A percentile compares a stretch with the other conserved stretches of the same genome.
These are phyloP conservation scores for Graphilbum fragrans DNA, from an alignment of 2,329 filamentous ascomycete species.

Conservation along the genomic window DNA sequence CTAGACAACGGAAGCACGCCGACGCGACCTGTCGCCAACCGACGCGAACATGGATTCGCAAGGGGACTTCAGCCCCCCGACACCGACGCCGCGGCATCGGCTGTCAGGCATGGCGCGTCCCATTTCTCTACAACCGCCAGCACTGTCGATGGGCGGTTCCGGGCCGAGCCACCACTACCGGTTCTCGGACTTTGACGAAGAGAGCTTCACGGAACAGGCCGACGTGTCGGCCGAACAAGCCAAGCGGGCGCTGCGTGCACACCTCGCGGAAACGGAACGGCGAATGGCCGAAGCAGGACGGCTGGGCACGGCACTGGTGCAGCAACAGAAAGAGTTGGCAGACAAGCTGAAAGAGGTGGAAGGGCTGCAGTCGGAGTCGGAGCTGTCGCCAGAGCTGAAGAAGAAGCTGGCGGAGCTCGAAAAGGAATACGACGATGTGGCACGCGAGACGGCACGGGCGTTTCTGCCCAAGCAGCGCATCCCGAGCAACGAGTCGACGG, in stretches of 20 bases:
- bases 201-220: slow-evolving; percentile 68
- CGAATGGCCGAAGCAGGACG: slow-evolving; percentile 85
- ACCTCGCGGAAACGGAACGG: slow-evolving; percentile 84
- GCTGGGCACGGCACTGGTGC: slow-evolving; percentile 73
- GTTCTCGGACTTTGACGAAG: slow-evolving; percentile 68
- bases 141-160: slow-evolving; percentile 11
- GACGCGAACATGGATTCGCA: slow-evolving; percentile 9
- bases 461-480: slow-evolving; percentile 78
- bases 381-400: slow-evolving; percentile 73
- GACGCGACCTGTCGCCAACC: too few relatives aligned
- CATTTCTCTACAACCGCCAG: slow-evolving; percentile 9
- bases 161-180: slow-evolving; percentile 52
- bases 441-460: slow-evolving; percentile 75
- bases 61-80: slow-evolving; percentile 10
- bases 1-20: too few relatives aligned
- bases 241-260: slow-evolving; percentile 78
- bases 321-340: slow-evolving; percentile 73
- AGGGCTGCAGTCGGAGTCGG: slow-evolving; percentile 59
- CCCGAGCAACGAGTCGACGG: slow-evolving; percentile 52
- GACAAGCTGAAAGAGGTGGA: slow-evolving; percentile 79
- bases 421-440: slow-evolving; percentile 89
- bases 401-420: slow-evolving; percentile 78
- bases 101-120: slow-evolving; percentile 6
- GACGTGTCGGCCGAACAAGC: slow-evolving; percentile 71
- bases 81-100: slow-evolving; percentile 10